A percentile compares a stretch with the other conserved stretches of the same genome.
phyloP scores from a whole-genome alignment of 331 rosid genomes.

The Quercus phellos region DNA sequence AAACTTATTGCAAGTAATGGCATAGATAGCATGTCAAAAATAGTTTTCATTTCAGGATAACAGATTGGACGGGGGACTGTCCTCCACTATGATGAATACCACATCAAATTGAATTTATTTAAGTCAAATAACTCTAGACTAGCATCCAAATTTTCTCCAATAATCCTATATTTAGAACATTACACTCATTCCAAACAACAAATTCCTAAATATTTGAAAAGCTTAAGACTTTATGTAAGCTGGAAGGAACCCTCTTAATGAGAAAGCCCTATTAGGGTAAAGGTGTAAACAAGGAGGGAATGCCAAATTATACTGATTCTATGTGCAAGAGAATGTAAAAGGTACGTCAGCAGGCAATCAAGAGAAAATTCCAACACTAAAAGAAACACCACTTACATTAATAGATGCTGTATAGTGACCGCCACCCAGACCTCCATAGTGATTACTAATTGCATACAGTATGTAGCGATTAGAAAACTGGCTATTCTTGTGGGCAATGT shows the following conservation, averaged over 20 bases:
- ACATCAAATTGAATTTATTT: background rate
- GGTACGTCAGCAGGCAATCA: background rate
- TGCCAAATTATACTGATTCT: background rate
- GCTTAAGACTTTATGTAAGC: background rate
- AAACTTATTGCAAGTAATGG: background rate
- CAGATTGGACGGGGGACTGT: background rate
- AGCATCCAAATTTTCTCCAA: background rate
- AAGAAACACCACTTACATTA: constrained; percentile 50
- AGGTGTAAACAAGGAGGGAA: background rate
- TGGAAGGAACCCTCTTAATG: background rate
- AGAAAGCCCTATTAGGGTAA: background rate
- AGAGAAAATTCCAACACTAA: background rate
- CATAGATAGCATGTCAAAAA: background rate
- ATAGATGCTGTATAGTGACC: constrained; percentile 88
- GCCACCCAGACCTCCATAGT: constrained; percentile 76
- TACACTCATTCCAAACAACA: background rate
- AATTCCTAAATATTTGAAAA: background rate
- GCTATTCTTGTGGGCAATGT: constrained; percentile 29
- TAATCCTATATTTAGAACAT: background rate
- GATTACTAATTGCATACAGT: constrained; percentile 81
- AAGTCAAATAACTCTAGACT: background rate
- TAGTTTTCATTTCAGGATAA: background rate
- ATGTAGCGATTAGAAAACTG: constrained; percentile 40
- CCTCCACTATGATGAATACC: background rate
- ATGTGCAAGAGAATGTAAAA: background rate